These are phyloP conservation scores for Curvularia sp. DNA, from an alignment of 2,329 filamentous ascomycete species.

Conservation along the genomic window DNA sequence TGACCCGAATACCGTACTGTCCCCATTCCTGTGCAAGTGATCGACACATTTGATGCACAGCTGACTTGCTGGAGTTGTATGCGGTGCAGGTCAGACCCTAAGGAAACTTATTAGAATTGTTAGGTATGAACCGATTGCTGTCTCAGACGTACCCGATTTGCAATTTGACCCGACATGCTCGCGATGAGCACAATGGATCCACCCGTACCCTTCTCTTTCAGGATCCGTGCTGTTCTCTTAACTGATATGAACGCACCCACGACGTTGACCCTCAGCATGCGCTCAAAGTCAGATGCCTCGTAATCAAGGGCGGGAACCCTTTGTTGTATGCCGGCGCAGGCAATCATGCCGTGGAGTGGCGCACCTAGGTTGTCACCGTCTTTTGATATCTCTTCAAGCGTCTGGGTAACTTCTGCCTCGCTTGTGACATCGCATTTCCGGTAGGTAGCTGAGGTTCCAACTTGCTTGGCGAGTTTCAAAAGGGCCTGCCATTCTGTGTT, in stretches of 20 bases:
- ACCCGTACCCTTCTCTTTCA: conserved; percentile 62
- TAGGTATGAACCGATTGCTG: too few species aligned
- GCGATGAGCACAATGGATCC: conserved; percentile 70
- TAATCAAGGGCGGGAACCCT: conserved; percentile 58
- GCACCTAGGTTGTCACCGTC: conserved; percentile 42
- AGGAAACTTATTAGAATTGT: not conserved
- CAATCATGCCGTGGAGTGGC: conserved; percentile 52
- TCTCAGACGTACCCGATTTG: conserved; percentile 17
- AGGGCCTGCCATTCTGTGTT: conserved; percentile 53
- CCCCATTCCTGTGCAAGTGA: conserved; percentile 26
- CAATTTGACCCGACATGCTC: conserved; percentile 22
- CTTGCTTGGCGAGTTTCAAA: conserved; percentile 51
- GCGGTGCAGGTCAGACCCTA: conserved; percentile 24
- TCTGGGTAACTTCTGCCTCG: conserved; percentile 49
- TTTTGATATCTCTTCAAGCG: conserved; percentile 49
- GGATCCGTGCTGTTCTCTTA: conserved; percentile 50
- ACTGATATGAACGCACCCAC: conserved; percentile 49
- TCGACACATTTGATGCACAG: conserved; percentile 24
- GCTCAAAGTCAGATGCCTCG: conserved; percentile 46
- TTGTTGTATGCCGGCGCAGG: conserved; percentile 60
- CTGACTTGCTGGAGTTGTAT: conserved; percentile 24
- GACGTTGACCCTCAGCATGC: conserved; percentile 49
- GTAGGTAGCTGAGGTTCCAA: conserved; percentile 51
- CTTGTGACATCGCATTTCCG: conserved; percentile 58
- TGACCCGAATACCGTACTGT: conserved; percentile 41